Conservation (phyloP, 352 stramenopile genomes). For the Plasmopara viticola region DNA sequence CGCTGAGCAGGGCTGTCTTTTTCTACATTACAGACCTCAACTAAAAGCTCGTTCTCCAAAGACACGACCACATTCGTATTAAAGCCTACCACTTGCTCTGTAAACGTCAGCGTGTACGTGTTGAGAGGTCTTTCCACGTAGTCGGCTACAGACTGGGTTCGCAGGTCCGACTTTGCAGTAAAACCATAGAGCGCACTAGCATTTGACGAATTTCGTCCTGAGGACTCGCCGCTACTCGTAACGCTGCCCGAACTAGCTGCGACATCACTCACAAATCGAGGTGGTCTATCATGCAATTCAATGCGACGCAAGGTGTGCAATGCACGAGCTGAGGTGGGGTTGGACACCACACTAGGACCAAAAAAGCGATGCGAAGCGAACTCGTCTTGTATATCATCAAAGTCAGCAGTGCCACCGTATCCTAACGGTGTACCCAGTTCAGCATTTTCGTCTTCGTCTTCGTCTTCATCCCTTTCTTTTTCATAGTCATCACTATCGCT, state of each 20-base stretch:
- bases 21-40: constrained; percentile 53
- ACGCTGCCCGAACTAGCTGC: constrained; percentile 19
- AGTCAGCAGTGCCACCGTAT: constrained; percentile 33
- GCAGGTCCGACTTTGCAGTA: constrained; percentile 15
- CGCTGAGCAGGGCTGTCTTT: constrained; percentile 43
- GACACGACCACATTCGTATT: constrained; percentile 45
- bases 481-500: constrained; percentile 29
- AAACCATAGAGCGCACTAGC: constrained; percentile 18
- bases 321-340: constrained; percentile 32
- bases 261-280: constrained; percentile 56
- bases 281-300: constrained; percentile 57
- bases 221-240: constrained; percentile 29
- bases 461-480: constrained; percentile 13
- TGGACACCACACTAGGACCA: constrained; percentile 40
- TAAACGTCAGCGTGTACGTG: constrained; percentile 62
- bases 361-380: constrained; percentile 62
- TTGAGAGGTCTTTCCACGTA: constrained; percentile 30
- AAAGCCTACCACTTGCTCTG: constrained; percentile 48
- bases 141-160: constrained; percentile 31
- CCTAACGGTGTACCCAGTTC: constrained; percentile 59
- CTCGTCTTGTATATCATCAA: constrained; percentile 43
- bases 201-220: constrained; percentile 35
- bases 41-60: constrained; percentile 41
- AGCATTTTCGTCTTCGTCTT: constrained; percentile 32
- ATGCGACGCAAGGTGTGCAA: constrained; percentile 58